A percentile compares a stretch with the other conserved stretches of the same genome.
Evolutionary conservation across 2,329 filamentous ascomycete species (phyloP).

Genomic region (Thelonectria olida): DNA sequence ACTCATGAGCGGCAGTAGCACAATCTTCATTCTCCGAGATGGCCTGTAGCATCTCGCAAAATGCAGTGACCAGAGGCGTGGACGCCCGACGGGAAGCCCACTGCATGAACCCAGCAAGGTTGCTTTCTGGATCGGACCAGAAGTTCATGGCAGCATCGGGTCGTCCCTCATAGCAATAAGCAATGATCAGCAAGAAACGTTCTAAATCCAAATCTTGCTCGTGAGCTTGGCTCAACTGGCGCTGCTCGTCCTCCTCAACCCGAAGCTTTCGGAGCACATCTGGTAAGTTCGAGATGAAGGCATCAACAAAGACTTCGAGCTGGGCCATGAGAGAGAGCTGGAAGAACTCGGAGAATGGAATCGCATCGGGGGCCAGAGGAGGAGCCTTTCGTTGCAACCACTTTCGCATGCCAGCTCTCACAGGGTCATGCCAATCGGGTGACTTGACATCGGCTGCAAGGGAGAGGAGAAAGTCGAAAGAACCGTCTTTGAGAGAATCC

Average conservation of each 20-base stretch:
- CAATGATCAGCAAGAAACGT: slow-evolving; percentile 89
- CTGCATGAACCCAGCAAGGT: slow-evolving; percentile 91
- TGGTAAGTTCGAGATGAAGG: slow-evolving; percentile 94
- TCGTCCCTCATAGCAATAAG: slow-evolving; percentile 88
- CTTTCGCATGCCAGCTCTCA: slow-evolving; percentile 81
- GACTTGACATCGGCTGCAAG: slow-evolving; percentile 83
- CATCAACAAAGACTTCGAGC: slow-evolving; percentile 87
- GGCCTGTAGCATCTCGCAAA: slow-evolving; percentile 94
- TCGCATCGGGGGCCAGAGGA: slow-evolving; percentile 71
- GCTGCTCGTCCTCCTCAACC: slow-evolving; percentile 88
- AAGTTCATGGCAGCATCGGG: slow-evolving; percentile 87
- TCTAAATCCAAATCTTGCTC: slow-evolving; percentile 82
- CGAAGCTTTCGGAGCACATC: slow-evolving; percentile 88
- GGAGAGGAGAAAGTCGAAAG: slow-evolving; percentile 90
- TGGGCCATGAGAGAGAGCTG: slow-evolving; percentile 79
- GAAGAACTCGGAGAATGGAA: slow-evolving; percentile 77
- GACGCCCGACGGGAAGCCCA: slow-evolving; percentile 97
- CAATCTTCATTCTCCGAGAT: slow-evolving; percentile 85
- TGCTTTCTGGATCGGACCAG: slow-evolving; percentile 92
- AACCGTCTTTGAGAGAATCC: slow-evolving; percentile 84
- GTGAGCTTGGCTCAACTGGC: slow-evolving; percentile 71
- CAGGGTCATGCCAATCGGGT: slow-evolving; percentile 87
- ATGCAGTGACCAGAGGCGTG: slow-evolving; percentile 93
- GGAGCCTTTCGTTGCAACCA: slow-evolving; percentile 85
- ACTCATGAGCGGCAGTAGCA: slow-evolving; percentile 85